Percentiles rank a stretch among this genome's conserved stretches.
Evolutionary conservation across 257 asterid genomes (phyloP).

Genomic region (Solanum megistacrolobum): DNA sequence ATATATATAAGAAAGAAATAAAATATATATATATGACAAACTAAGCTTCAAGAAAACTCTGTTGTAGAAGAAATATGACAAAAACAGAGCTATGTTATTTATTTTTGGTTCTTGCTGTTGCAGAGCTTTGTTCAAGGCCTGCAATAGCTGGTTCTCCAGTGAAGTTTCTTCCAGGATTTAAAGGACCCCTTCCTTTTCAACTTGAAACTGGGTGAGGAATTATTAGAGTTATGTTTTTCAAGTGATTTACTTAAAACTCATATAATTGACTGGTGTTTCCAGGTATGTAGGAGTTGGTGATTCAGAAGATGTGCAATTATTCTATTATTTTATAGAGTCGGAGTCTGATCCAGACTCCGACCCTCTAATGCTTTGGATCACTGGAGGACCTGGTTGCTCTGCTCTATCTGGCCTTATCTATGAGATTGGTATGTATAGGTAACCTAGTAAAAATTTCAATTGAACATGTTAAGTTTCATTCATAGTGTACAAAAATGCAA

Average conservation of each 20-base stretch:
- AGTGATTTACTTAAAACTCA: not conserved
- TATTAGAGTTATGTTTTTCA: not conserved
- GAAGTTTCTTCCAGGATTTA: slow-evolving; percentile 20
- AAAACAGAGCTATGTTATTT: not conserved
- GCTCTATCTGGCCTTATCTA: not conserved
- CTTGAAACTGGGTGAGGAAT: slow-evolving; percentile 25
- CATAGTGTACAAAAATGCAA: too few relatives aligned
- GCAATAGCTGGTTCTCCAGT: slow-evolving; percentile 1
- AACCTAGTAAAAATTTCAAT: too few relatives aligned
- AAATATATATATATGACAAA: too few relatives aligned
- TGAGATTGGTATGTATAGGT: slow-evolving; percentile 6
- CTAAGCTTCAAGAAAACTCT: too few relatives aligned
- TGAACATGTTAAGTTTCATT: too few relatives aligned
- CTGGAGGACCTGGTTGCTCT: slow-evolving; percentile 25
- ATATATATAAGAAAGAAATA: too few relatives aligned
- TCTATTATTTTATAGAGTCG: slow-evolving; percentile 16
- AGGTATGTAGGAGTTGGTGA: slow-evolving; percentile 25
- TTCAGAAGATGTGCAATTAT: slow-evolving; percentile 19
- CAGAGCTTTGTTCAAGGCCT: not conserved
- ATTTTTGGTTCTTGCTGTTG: not conserved
- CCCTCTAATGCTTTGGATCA: slow-evolving; percentile 18
- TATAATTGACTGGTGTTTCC: not conserved
- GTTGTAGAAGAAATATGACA: too few relatives aligned
- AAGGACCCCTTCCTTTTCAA: slow-evolving; percentile 22
- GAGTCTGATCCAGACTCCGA: slow-evolving; percentile 17